Percentiles rank a stretch among this genome's conserved stretches.
phyloP scores from a whole-genome alignment of 2,329 filamentous ascomycete genomes.

The Aphanocladium album region DNA sequence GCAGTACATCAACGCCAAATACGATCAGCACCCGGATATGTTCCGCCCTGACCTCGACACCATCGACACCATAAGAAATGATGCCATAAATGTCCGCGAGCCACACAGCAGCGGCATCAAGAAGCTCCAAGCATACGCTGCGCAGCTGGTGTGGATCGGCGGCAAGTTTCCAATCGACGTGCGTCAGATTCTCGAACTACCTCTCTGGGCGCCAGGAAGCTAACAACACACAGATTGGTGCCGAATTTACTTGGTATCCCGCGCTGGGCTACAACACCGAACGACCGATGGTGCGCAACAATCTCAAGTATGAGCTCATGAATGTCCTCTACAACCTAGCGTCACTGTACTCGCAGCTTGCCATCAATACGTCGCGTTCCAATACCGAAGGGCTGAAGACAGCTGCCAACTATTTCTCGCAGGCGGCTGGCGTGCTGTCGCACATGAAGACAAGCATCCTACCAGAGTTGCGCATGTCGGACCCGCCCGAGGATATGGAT shows the following conservation, averaged over 20 bases:
- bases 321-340: slow-evolving; percentile 93
- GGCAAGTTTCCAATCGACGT: slow-evolving; percentile 97
- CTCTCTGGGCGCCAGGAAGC: background rate
- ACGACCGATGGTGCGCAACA: slow-evolving; percentile 61
- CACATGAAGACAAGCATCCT: slow-evolving; percentile 73
- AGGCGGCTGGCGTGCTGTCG: slow-evolving; percentile 75
- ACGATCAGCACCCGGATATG: slow-evolving; percentile 98
- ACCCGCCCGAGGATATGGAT: slow-evolving; percentile 95
- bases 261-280: slow-evolving; percentile 85
- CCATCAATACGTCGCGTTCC: slow-evolving; percentile 70
- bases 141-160: slow-evolving; percentile 86
- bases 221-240: slow-evolving; percentile 63
- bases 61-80: slow-evolving; percentile 75
- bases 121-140: slow-evolving; percentile 87
- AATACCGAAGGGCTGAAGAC: slow-evolving; percentile 79
- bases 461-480: slow-evolving; percentile 73
- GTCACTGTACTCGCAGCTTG: slow-evolving; percentile 88
- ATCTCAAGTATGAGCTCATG: slow-evolving; percentile 76
- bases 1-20: slow-evolving; percentile 95
- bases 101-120: slow-evolving; percentile 80
- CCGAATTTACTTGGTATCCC: slow-evolving; percentile 95
- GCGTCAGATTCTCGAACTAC: slow-evolving; percentile 15
- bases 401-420: slow-evolving; percentile 85
- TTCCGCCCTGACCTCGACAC: slow-evolving; percentile 80
- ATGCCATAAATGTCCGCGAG: slow-evolving; percentile 86